A percentile compares a stretch with the other conserved stretches of the same genome.
phyloP scores from a whole-genome alignment of 2,329 filamentous ascomycete genomes.

The Sporothrix protearum region DNA sequence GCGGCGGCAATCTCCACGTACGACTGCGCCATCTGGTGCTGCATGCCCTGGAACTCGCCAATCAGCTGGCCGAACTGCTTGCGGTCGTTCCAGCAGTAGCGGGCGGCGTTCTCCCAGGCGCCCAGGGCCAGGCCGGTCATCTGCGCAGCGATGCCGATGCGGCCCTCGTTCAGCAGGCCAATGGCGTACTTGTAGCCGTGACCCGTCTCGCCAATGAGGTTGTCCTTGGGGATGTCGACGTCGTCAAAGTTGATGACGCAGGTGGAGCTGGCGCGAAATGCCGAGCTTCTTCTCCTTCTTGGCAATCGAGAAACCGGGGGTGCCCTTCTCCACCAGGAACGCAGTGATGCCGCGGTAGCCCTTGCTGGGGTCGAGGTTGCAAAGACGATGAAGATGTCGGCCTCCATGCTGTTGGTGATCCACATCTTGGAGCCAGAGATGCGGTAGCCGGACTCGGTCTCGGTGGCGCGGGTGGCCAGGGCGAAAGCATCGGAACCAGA shows the following conservation, averaged over 20 bases:
- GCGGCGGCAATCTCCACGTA: constrained; percentile 93
- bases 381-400: constrained; percentile 94
- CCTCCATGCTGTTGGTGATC: constrained; percentile 97
- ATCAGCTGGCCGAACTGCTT: constrained; percentile 93
- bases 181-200: constrained; percentile 99
- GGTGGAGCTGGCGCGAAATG: constrained; percentile 88
- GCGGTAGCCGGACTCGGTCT: constrained; percentile 77
- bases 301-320: constrained; percentile 84
- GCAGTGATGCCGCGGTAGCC: constrained; percentile 97
- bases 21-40: constrained; percentile 95
- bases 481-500: constrained; percentile 97
- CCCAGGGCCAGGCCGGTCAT: constrained; percentile 97
- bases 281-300: constrained; percentile 99
- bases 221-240: constrained; percentile 81
- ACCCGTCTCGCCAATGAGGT: constrained; percentile 82
- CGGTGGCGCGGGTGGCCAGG: constrained; percentile 81
- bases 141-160: constrained; percentile 96
- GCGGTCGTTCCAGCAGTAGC: constrained; percentile 96
- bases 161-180: constrained; percentile 85
- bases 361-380: constrained; percentile 86
- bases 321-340: constrained; percentile 89
- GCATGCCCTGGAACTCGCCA: constrained; percentile 98
- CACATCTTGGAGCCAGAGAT: constrained; percentile 97
- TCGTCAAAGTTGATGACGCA: constrained; percentile 98
- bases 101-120: constrained; percentile 89